Evolutionary conservation across 495 filamentous ascomycete species (phyloP).

Genomic region (Penicillium argentinense): DNA sequence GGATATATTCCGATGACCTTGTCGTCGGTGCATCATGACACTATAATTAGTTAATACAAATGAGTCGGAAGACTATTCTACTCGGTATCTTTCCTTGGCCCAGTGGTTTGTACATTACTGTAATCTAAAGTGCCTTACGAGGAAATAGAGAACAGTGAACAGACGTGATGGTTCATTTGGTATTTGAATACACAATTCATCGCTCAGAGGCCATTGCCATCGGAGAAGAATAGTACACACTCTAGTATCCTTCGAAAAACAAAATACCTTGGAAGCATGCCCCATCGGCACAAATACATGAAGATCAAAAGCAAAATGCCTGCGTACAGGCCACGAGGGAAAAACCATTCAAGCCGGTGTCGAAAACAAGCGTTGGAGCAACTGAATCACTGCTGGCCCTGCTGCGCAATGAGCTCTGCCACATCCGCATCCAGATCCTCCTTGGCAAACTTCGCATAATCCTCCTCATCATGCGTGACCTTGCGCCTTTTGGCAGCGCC

Average conservation of each 20-base stretch:
- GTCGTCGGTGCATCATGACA: slow-evolving; percentile 3
- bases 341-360: background rate
- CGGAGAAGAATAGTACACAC: no score
- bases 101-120: no score
- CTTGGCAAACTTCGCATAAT: slow-evolving; percentile 66
- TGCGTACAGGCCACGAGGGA: background rate
- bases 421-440: slow-evolving; percentile 80
- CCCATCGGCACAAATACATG: background rate
- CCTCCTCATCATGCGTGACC: slow-evolving; percentile 63
- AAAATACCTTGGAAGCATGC: no score
- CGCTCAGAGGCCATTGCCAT: no score
- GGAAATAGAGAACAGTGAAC: no score
- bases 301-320: background rate
- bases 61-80: background rate
- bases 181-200: no score
- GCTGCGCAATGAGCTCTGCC: slow-evolving; percentile 69
- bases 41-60: slow-evolving; percentile 22
- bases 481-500: slow-evolving; percentile 70
- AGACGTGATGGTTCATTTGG: no score
- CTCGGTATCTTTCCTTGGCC: no score
- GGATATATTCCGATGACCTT: slow-evolving; percentile 38
- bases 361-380: no score
- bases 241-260: no score
- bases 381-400: slow-evolving; percentile 30
- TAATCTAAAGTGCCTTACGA: no score